Percentiles rank a stretch among this genome's conserved stretches.
These are phyloP conservation scores for Cucumis sativus DNA, from an alignment of 306 rosid species.

Conservation along the genomic window Cucumber_9930_V3 NC_026660.2:27852001-27852500, in stretches of 20 bases:
- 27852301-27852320: not conserved
- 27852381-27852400: too few species aligned
- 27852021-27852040: constrained; percentile 55
- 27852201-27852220: constrained; percentile 6
- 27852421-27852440: too few species aligned
- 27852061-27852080: not conserved
- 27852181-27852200: not conserved
- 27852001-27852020: constrained; percentile 57
- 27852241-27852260: not conserved
- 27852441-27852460: too few species aligned
- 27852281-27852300: not conserved
- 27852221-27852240: constrained; percentile 6
- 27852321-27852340: not conserved
- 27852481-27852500: not conserved
- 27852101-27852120: constrained; percentile 3
- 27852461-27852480: not conserved
- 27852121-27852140: constrained; percentile 1
- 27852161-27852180: not conserved
- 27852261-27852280: constrained; percentile 4
- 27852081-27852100: constrained; percentile 7
- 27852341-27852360: not conserved
- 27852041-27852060: constrained; percentile 27
- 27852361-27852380: too few species aligned
- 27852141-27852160: not conserved
- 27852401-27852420: too few species aligned